phyloP scores from a whole-genome alignment of 345 rosid species.

The Lepidium sativum region DNA sequence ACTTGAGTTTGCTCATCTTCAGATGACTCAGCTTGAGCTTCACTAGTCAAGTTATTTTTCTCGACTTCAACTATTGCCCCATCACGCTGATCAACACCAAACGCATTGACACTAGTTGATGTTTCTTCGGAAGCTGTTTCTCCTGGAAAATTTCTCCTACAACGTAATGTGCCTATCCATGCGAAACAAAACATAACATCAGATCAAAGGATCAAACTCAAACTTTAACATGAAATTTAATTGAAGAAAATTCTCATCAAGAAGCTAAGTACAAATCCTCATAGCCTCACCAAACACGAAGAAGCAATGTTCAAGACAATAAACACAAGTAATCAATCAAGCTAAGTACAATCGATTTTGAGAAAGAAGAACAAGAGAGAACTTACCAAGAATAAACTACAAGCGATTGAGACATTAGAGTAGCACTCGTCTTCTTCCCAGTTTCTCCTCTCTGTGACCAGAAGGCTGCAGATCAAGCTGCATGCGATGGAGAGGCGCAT shows the following conservation, averaged over 20 bases:
- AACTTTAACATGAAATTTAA: not conserved
- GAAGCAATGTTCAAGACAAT: too few species aligned
- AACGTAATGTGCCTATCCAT: constrained; percentile 27
- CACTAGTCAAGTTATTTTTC: constrained; percentile 25
- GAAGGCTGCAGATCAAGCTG: too few species aligned
- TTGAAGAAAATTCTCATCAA: not conserved
- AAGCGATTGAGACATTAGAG: too few species aligned
- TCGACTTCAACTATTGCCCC: constrained; percentile 17
- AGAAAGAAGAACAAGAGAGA: too few species aligned
- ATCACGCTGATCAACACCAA: constrained; percentile 34
- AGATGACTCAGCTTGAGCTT: constrained; percentile 26
- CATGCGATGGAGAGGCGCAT: too few species aligned
- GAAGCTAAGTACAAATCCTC: too few species aligned
- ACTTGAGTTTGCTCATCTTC: constrained; percentile 26
- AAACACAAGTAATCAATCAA: too few species aligned
- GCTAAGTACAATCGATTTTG: too few species aligned
- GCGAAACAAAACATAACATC: not conserved
- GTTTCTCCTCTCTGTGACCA: too few species aligned
- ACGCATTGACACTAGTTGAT: constrained; percentile 28
- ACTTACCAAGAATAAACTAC: too few species aligned
- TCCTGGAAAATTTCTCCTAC: constrained; percentile 27
- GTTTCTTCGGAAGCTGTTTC: constrained; percentile 46
- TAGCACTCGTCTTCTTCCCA: too few species aligned
- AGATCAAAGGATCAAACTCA: not conserved
- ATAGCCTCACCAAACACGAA: too few species aligned